A percentile compares a stretch with the other conserved stretches of the same genome.
Evolutionary conservation across 148 eudicot genomes (phyloP).

Genomic region (Camellia granthamiana): DNA sequence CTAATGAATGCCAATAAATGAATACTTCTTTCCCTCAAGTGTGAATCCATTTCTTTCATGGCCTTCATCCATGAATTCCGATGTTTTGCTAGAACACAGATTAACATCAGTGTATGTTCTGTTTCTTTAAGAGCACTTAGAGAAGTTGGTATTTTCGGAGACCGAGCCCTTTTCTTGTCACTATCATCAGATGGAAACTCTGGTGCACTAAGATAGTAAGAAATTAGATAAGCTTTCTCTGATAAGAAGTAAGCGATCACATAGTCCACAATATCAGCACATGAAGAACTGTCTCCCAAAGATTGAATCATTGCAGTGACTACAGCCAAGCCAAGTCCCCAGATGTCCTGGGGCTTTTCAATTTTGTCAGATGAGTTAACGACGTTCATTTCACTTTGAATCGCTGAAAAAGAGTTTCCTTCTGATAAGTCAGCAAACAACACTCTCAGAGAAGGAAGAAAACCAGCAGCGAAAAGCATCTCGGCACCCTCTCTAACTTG

Average conservation of each 20-base stretch:
- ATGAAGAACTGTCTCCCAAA: constrained; percentile 54
- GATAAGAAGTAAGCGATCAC: constrained; percentile 61
- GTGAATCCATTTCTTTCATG: constrained; percentile 67
- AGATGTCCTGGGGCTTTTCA: constrained; percentile 56
- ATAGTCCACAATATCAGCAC: constrained; percentile 57
- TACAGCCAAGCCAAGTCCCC: constrained; percentile 85
- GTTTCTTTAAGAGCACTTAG: constrained; percentile 67
- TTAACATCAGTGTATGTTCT: constrained; percentile 66
- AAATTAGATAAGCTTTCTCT: constrained; percentile 60
- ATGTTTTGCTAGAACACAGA: constrained; percentile 67
- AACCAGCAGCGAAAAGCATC: constrained; percentile 74
- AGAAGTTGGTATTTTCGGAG: constrained; percentile 53
- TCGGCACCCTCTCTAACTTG: constrained; percentile 71
- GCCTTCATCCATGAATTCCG: constrained; percentile 68
- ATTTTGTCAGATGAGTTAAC: constrained; percentile 26
- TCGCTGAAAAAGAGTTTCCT: constrained; percentile 25
- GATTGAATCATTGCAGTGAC: constrained; percentile 69
- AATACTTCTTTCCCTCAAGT: constrained; percentile 74
- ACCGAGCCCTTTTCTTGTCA: constrained; percentile 76
- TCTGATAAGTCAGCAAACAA: constrained; percentile 51
- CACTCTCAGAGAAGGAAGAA: constrained; percentile 52
- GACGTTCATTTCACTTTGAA: constrained; percentile 30
- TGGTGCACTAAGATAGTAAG: constrained; percentile 70
- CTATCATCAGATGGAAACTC: constrained; percentile 52
- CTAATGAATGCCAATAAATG: constrained; percentile 92